Base-by-base conservation (phyloP, 2,329 filamentous ascomycete genomes). In the Aspergillus aculeatus region DNA sequence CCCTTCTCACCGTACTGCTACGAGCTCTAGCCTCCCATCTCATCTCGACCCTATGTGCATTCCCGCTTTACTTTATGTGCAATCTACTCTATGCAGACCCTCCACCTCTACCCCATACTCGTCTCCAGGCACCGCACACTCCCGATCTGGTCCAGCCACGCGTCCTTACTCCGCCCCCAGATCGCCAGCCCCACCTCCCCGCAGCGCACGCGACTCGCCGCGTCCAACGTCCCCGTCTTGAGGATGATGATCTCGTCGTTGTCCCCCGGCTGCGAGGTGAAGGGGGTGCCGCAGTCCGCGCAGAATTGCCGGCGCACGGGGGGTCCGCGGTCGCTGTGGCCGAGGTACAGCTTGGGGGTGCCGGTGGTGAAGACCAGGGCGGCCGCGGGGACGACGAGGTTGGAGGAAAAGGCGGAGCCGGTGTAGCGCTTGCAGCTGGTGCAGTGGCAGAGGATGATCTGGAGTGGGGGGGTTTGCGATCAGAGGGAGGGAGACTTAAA, bases 351-450 rank as follows among this genome's bases (percentile, higher is more conserved):
- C 50, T 68, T 69, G 1, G 68, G 68, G 4, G 58, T 54, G 44
- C 64, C 65, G 26, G 53, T 51, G 14, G 64, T 68, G 59, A 62
- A 70, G 41, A 56, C 47, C 12, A 69, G 49, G 3, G 31, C 35
- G 3, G 61, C 47, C 19, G 57, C 44, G 0, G 66, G 61, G 31
- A 70, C 47, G 50, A 66, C 54, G 29, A 70, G 58, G 57, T 69
- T 71, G 47, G 66, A 51, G 5, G 68, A 70, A 60, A 70, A 71
- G 47, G 57, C 57, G 14, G 63, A 61, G 56, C 68, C 67, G 2
- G 68, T 68, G 59, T 70, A 67, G 23, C 65, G 66, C 41, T 70
- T 70, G 62, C 68, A 70, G 57, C 48, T 64, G 47, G 41, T 63
- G 60, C 68, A 70, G 63, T 70, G 67, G 58, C 68, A 69, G 57